phyloP scores from a whole-genome alignment of 805 yeast species.

The Grigorovia humatica region DNA sequence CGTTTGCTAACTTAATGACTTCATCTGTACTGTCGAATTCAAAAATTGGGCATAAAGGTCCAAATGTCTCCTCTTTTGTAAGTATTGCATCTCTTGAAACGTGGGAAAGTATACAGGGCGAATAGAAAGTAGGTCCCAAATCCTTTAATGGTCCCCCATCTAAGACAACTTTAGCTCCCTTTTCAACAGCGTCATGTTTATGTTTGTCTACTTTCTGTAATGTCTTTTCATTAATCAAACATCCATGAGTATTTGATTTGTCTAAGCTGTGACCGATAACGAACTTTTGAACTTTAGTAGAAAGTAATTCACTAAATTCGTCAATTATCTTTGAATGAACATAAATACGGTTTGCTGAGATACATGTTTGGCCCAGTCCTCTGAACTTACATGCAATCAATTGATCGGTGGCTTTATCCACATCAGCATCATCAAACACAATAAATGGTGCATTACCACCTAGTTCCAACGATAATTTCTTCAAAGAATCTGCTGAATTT shows the following conservation, averaged over 20 bases:
- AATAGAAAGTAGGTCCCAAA: constrained; percentile 41
- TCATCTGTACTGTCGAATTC: constrained; percentile 45
- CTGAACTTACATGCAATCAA: constrained; percentile 49
- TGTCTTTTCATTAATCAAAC: constrained; percentile 42
- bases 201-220: constrained; percentile 46
- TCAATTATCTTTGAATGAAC: constrained; percentile 44
- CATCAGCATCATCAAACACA: constrained; percentile 49
- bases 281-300: constrained; percentile 36
- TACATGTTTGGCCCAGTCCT: constrained; percentile 57
- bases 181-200: constrained; percentile 40
- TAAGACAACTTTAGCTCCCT: constrained; percentile 43
- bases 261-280: constrained; percentile 50
- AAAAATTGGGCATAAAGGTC: constrained; percentile 51
- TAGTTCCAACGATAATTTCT: constrained; percentile 51
- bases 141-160: constrained; percentile 44
- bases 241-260: constrained; percentile 42
- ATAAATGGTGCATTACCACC: constrained; percentile 63
- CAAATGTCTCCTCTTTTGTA: constrained; percentile 50
- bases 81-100: constrained; percentile 43
- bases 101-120: constrained; percentile 44
- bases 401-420: constrained; percentile 44
- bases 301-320: constrained; percentile 36
- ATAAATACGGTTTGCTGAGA: constrained; percentile 50
- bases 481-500: constrained; percentile 46
- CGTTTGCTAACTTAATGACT: constrained; percentile 45